Evolutionary conservation across 2,329 filamentous ascomycete genomes (phyloP).

Genomic region (Endoconidiophora laricicola): DNA sequence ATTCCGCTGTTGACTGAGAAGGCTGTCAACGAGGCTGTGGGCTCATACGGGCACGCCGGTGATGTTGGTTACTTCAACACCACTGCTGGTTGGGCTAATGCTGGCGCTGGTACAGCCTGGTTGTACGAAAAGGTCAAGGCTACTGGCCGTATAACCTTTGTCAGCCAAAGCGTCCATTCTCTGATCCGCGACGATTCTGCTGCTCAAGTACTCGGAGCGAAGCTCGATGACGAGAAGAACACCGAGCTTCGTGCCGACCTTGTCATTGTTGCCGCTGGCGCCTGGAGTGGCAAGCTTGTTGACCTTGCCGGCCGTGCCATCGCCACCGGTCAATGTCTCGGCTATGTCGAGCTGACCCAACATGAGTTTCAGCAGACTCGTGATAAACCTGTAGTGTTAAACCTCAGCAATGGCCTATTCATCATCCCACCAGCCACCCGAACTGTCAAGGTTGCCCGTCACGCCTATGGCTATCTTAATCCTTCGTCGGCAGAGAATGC

Average conservation of each 20-base stretch:
- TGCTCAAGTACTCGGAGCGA: conserved; percentile 31
- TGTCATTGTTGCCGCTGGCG: conserved; percentile 67
- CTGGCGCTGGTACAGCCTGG: conserved; percentile 52
- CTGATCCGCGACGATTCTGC: conserved; percentile 25
- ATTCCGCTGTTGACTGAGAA: conserved; percentile 27
- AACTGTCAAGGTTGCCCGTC: conserved; percentile 53
- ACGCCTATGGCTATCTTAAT: conserved; percentile 52
- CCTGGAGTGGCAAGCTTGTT: conserved; percentile 67
- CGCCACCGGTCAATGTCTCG: conserved; percentile 68
- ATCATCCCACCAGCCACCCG: conserved; percentile 49
- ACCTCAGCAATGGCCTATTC: conserved; percentile 56
- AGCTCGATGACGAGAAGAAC: conserved; percentile 27
- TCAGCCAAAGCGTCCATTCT: conserved; percentile 31
- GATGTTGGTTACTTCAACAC: conserved; percentile 59
- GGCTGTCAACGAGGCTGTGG: conserved; percentile 28
- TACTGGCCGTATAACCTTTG: conserved; percentile 38
- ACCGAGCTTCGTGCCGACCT: conserved; percentile 46
- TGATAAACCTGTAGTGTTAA: conserved; percentile 55
- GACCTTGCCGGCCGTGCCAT: conserved; percentile 61
- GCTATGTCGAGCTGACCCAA: conserved; percentile 57
- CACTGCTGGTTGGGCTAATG: conserved; percentile 65
- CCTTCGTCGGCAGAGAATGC: conserved; percentile 24
- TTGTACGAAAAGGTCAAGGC: conserved; percentile 36
- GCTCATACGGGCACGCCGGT: conserved; percentile 36
- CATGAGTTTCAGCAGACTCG: conserved; percentile 51